Evolutionary conservation across 1,139 yeast species (phyloP).

Genomic region (Meyerozyma athensensis): DNA sequence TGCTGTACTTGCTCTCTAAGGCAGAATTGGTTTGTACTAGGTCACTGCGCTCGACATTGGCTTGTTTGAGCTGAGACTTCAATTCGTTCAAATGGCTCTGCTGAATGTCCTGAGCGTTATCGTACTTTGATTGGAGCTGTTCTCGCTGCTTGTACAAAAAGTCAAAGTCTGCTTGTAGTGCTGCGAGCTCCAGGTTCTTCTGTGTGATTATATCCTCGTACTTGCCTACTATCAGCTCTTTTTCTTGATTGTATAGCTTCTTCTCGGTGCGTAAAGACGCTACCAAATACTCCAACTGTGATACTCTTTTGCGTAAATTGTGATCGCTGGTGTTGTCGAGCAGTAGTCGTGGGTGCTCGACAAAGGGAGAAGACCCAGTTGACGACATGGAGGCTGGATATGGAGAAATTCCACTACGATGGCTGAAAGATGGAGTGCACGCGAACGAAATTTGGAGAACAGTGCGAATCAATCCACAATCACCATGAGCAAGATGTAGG

Average conservation of each 20-base stretch:
- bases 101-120: constrained; percentile 43
- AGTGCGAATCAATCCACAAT: not conserved
- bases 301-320: constrained; percentile 14
- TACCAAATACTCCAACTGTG: constrained; percentile 25
- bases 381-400: constrained; percentile 21
- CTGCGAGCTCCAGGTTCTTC: constrained; percentile 29
- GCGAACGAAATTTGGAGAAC: not conserved
- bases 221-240: constrained; percentile 21
- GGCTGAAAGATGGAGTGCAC: not conserved
- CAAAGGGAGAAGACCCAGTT: constrained; percentile 39
- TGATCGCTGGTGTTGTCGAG: constrained; percentile 16
- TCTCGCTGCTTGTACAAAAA: constrained; percentile 54
- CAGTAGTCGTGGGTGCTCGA: constrained; percentile 30
- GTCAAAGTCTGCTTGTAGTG: constrained; percentile 49
- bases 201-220: constrained; percentile 26
- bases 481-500: constrained; percentile 1
- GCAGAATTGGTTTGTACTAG: constrained; percentile 16
- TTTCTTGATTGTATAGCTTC: constrained; percentile 30
- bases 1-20: constrained; percentile 22
- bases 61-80: constrained; percentile 21
- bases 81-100: constrained; percentile 36
- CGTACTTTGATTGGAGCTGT: constrained; percentile 48
- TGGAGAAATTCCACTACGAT: too few species aligned
- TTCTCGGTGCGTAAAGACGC: constrained; percentile 30
- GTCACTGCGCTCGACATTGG: constrained; percentile 15